Percentiles rank a stretch among this genome's conserved stretches.
phyloP scores from a whole-genome alignment of 2,329 filamentous ascomycete genomes.

The Epichloe aotearoae region DNA sequence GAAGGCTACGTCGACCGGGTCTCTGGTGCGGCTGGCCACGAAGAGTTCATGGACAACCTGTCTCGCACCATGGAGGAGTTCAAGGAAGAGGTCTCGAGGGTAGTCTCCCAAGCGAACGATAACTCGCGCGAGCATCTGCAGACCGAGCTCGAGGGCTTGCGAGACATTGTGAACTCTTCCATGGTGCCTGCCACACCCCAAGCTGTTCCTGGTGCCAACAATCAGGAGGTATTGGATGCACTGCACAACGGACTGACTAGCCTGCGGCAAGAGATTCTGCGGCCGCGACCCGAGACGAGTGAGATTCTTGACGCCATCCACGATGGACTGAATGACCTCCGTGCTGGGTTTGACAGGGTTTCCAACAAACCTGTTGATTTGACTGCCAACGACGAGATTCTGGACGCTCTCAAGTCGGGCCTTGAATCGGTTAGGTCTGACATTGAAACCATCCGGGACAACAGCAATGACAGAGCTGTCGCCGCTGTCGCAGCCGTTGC shows the following conservation, averaged over 20 bases:
- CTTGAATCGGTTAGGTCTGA: constrained; percentile 63
- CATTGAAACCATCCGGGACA: constrained; percentile 62
- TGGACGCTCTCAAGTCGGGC: constrained; percentile 76
- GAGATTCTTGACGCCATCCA: constrained; percentile 84
- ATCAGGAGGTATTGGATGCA: constrained; percentile 57
- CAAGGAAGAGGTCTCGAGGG: constrained; percentile 51
- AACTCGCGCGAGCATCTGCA: constrained; percentile 53
- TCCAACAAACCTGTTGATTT: constrained; percentile 69
- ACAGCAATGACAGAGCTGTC: constrained; percentile 35
- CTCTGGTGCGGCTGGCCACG: constrained; percentile 54
- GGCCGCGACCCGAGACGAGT: constrained; percentile 56
- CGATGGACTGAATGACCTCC: constrained; percentile 69
- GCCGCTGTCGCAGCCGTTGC: constrained; percentile 45
- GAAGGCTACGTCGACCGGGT: constrained; percentile 68
- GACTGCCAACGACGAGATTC: constrained; percentile 76
- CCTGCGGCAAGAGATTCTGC: constrained; percentile 62
- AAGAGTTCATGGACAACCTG: constrained; percentile 64
- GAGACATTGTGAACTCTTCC: constrained; percentile 60
- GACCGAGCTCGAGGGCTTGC: constrained; percentile 69
- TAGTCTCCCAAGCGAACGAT: constrained; percentile 37
- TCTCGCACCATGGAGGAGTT: constrained; percentile 52
- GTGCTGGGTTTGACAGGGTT: constrained; percentile 63
- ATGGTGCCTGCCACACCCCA: constrained; percentile 46
- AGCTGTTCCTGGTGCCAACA: constrained; percentile 21
- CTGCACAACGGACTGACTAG: constrained; percentile 60